phyloP scores from a whole-genome alignment of 768 basidiomycete genomes.

The Kwoniella sp. region DNA sequence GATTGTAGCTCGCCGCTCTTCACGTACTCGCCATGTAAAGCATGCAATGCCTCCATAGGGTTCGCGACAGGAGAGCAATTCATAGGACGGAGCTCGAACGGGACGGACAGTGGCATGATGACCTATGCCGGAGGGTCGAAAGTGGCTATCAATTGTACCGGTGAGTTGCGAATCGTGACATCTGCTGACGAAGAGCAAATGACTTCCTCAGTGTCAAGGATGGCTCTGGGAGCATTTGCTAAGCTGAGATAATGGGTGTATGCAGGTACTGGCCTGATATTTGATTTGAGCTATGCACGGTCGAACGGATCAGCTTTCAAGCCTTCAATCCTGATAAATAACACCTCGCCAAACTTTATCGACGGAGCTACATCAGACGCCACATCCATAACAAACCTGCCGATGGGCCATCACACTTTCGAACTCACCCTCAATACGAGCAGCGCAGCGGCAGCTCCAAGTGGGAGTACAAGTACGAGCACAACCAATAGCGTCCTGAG shows the following conservation, averaged over 20 bases:
- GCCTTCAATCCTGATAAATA: constrained; percentile 19
- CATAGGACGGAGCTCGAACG: constrained; percentile 1
- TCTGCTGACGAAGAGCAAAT: no score
- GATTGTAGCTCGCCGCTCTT: constrained; percentile 36
- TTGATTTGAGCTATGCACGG: constrained; percentile 15
- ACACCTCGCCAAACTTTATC: not conserved
- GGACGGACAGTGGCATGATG: constrained; percentile 25
- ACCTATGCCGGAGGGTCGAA: constrained; percentile 10
- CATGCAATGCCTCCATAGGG: constrained; percentile 19
- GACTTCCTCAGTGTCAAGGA: no score
- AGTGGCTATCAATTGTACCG: constrained; percentile 40
- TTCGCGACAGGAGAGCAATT: constrained; percentile 4
- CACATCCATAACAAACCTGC: constrained; percentile 22
- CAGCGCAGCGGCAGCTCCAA: not conserved
- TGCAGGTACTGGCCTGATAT: constrained; percentile 14
- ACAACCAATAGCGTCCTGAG: not conserved
- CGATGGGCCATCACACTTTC: constrained; percentile 28
- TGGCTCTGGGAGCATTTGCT: not conserved
- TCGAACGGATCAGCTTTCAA: constrained; percentile 5
- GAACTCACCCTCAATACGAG: constrained; percentile 14
- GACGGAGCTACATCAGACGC: not conserved
- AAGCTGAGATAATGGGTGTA: not conserved
- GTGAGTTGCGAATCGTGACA: constrained; percentile 13
- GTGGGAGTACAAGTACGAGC: not conserved
- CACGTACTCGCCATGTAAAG: constrained; percentile 34